Conservation (phyloP, 352 stramenopile species). For the Globisporangium spiculum region DNA sequence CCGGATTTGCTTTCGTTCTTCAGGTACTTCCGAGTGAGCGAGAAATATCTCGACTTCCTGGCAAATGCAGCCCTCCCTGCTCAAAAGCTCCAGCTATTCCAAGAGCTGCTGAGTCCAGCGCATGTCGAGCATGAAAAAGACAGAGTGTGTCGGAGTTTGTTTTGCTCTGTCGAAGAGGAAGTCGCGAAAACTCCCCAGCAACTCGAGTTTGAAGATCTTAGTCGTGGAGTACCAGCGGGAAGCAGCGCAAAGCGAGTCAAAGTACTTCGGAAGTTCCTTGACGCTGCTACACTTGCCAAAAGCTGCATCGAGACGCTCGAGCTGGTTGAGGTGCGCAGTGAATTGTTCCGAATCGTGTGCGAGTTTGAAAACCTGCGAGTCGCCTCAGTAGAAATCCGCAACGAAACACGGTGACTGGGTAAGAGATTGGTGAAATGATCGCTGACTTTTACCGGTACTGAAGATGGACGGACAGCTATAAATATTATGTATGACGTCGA, state of each 20-base stretch:
- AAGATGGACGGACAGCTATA: neutral
- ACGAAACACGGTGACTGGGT: neutral
- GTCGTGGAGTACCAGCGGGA: conserved; percentile 32
- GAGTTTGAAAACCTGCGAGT: conserved; percentile 53
- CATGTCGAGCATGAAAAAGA: conserved; percentile 49
- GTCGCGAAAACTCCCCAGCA: conserved; percentile 49
- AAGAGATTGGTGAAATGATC: neutral
- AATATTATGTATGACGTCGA: neutral
- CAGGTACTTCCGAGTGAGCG: conserved; percentile 6
- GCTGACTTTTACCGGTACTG: neutral
- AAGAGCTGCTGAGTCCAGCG: conserved; percentile 30
- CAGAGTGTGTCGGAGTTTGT: conserved; percentile 39
- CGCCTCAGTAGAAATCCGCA: neutral
- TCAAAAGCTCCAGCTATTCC: conserved; percentile 25
- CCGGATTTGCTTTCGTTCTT: conserved; percentile 23
- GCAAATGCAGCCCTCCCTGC: conserved; percentile 26
- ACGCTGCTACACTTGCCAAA: conserved; percentile 24
- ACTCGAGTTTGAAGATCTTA: conserved; percentile 56
- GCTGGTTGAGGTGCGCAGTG: conserved; percentile 37
- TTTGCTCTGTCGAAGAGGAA: conserved; percentile 60
- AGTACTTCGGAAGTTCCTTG: conserved; percentile 23
- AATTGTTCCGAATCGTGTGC: conserved; percentile 31
- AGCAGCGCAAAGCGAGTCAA: conserved; percentile 29
- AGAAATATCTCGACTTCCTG: conserved; percentile 14
- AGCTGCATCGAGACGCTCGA: conserved; percentile 37